Percentiles rank a stretch among this genome's conserved stretches.
Evolutionary conservation across 2,329 filamentous ascomycete genomes (phyloP).

Genomic region (Aspergillus ochraceus): DNA sequence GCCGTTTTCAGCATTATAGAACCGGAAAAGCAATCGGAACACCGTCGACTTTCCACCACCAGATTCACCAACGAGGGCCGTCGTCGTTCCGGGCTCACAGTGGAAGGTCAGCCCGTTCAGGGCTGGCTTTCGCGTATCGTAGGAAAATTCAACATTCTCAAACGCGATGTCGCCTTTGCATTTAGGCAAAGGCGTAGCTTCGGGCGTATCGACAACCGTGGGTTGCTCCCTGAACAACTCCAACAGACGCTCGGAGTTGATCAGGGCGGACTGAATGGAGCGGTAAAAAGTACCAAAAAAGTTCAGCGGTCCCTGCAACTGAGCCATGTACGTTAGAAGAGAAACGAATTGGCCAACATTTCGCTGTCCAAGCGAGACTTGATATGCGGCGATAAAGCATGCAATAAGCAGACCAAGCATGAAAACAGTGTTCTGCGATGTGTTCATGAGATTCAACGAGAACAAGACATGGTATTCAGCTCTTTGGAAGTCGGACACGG

Average conservation of each 20-base stretch:
- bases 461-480: conserved; percentile 76
- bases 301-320: conserved; percentile 77
- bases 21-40: conserved; percentile 92
- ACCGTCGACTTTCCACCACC: conserved; percentile 96
- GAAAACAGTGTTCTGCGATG: conserved; percentile 77
- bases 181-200: conserved; percentile 60
- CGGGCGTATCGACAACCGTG: conserved; percentile 77
- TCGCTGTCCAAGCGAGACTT: conserved; percentile 67
- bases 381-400: conserved; percentile 73
- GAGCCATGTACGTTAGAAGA: conserved; percentile 74
- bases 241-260: conserved; percentile 90
- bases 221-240: conserved; percentile 96
- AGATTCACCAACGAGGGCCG: conserved; percentile 92
- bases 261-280: conserved; percentile 94
- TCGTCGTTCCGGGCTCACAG: conserved; percentile 86
- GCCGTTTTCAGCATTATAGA: conserved; percentile 83
- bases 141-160: conserved; percentile 86
- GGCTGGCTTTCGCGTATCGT: conserved; percentile 82
- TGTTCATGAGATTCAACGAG: conserved; percentile 77
- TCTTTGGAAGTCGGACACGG: conserved; percentile 69
- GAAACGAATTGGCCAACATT: conserved; percentile 70
- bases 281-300: conserved; percentile 95
- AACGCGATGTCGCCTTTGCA: conserved; percentile 84
- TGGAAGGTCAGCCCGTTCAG: conserved; percentile 81
- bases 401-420: conserved; percentile 72